Percentiles rank a stretch among this genome's conserved stretches.
phyloP scores from a whole-genome alignment of 805 yeast genomes.

The Starmerella apicola region DNA sequence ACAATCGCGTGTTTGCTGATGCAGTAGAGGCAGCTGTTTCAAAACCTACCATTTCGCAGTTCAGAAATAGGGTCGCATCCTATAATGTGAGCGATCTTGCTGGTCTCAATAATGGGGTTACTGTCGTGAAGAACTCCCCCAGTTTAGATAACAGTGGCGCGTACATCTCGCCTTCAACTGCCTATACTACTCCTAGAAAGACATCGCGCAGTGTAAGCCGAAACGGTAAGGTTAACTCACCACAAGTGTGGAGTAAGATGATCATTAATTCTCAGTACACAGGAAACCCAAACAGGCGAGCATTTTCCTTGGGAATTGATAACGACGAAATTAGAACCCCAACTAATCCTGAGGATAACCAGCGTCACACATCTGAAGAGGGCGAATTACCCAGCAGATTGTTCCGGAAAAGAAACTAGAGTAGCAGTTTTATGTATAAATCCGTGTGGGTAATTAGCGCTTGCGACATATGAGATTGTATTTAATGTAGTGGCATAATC shows the following conservation, averaged over 20 bases:
- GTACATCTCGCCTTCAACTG: not conserved
- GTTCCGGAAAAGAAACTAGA: too few species aligned
- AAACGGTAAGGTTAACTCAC: constrained; percentile 1
- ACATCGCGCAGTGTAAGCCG: not conserved
- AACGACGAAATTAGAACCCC: not conserved
- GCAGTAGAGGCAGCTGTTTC: constrained; percentile 22
- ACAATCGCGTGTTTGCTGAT: constrained; percentile 23
- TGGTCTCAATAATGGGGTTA: not conserved
- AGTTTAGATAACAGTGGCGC: not conserved
- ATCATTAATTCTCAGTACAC: constrained; percentile 14
- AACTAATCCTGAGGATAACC: too few species aligned
- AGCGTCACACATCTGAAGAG: too few species aligned
- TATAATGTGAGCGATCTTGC: not conserved
- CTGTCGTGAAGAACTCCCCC: not conserved
- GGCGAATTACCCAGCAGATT: too few species aligned
- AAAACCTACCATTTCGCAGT: constrained; percentile 10
- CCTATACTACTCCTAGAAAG: not conserved
- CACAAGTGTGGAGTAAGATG: constrained; percentile 11
- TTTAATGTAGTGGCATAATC: too few species aligned
- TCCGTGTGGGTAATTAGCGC: not conserved
- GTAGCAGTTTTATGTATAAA: not conserved
- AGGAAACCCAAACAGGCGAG: constrained; percentile 16
- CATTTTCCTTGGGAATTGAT: constrained; percentile 19
- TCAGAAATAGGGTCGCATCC: constrained; percentile 17
- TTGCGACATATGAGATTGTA: not conserved